Evolutionary conservation across 2,329 filamentous ascomycete species (phyloP), one percentile per base, ranked within the genome.

Genomic region (Geosmithia flava): DNA sequence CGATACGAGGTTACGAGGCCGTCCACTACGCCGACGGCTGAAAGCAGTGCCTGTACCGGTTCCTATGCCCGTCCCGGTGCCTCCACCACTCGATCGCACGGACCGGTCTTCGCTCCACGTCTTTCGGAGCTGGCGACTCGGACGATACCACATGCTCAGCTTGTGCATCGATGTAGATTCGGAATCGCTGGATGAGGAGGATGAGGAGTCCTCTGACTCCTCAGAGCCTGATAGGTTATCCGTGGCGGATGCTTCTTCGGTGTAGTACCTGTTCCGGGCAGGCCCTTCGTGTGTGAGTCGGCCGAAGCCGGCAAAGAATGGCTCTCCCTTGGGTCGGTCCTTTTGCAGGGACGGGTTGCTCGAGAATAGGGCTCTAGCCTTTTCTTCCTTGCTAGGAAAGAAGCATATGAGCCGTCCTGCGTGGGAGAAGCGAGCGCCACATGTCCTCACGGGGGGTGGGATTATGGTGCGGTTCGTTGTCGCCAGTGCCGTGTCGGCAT

Each of bases 1-100:
- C 1, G 80, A 80, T 19, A 97, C 68, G 20, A 85, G 70, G 52
- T 90, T 89, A 55, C 83, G 85, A 6, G 76, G 70, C 48, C 67
- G 69, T 27, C 63, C 65, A 16, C 64, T 56, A 27, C 72, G 68
- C 33, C 71, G 69, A 40, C 72, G 70, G 52, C 74, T 75, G 1
- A 68, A 71, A 2, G 69, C 74, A 2, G 74, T 77, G 10, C 74
- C 74, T 0, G 74, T 76, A 15, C 50, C 77, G 1, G 67, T 69
- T 7, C 67, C 67, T 1, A 61, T 60, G 5, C 67, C 76, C 0
- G 76, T 80, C 2, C 73, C 75, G 2, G 75, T 84, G 7, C 76
- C 80, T 10, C 69, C 76, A 42, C 71, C 80, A 66, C 69, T 84
- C 57, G 66, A 87, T 61, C 62, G 80, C 61, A 71, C 61, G 1